Base-by-base conservation (phyloP, 169 alveolate species). In the Cytauxzoon felis region DNA sequence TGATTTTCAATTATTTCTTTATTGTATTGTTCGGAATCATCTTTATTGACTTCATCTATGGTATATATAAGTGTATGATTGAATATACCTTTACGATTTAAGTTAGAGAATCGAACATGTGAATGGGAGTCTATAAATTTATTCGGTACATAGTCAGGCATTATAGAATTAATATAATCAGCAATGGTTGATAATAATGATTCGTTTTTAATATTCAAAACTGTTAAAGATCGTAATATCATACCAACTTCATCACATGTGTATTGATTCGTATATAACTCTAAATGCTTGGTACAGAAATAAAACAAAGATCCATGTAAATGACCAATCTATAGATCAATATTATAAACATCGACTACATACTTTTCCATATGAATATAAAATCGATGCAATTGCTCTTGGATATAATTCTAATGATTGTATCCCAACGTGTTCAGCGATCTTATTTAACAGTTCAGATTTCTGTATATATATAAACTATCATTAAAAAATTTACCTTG, bases 281-380 rank as follows among this genome's bases (percentile, higher is more conserved):
- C 73, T n/a, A 73, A 27, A 58, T 73, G 84, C 19, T 54, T 40
- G 2, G 75, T 67, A 40, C 88, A 69, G 57, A 71, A 86, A 54
- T 66, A 76, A 75, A 86, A 66, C 47, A 86, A 53, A 27, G 88
- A 75, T 13, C 89, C 91, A 76, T 86, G 89, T 21, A 78, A 71
- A 57, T 86, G 91, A 51, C 45, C 38, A 7, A 38, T 13, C 45
- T 38, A 38, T 38, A n/a, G n/a, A n/a, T n/a, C n/a, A n/a, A n/a
- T n/a, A n/a, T n/a, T n/a, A 38, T 38, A 13, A 38, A n/a, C 13
- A 13, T 38, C n/a, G 45, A 38, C 45, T 38, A n/a, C n/a, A 47
- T 6, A 81, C 78, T 47, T 82, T 52, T 43, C 80, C 85, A 50
- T 64, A 86, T n/a, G 91, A 73, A 30, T 72, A 78, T 18, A 78